Base-by-base conservation (phyloP, 1,284 basidiomycete species). In the Sanguinoderma infundibulare region DNA sequence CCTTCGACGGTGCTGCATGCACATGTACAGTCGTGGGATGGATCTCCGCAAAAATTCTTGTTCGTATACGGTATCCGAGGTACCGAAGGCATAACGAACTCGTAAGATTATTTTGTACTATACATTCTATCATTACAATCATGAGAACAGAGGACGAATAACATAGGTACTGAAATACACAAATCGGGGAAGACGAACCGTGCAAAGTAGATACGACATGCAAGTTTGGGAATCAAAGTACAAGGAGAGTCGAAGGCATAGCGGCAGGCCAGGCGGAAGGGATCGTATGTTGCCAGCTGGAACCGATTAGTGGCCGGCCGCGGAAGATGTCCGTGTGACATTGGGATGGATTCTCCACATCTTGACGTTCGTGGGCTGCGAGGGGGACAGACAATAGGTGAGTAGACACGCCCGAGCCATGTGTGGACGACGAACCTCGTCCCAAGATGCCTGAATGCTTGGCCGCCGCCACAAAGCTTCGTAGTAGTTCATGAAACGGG, bases 381-480 rank as follows among this genome's bases (percentile, higher is more conserved):
- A 30, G 20, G 39, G 26, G 46, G 9, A 22, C 38, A 42, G 26
- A 20, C 36, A 52, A 15, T 26, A 5, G 39, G 46, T 56, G 34
- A 56, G 54, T 51, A 22, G 20, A 32, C 28, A 54, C 17, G n/a
- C 36, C 36, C 36, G 26, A 20, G 42, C 34, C 47, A 28, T n/a
- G 34, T n/a, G n/a, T n/a, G n/a, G n/a, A 47, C 22, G 17, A 50
- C 70, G 22, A 51, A 76, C 75, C 71, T 65, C 62, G 53, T 77
- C 66, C 53, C 74, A 77, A 2, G 75, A 77, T 22, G 66, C 59
- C 53, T 67, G 67, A 40, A 72, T 60, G 55, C 73, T 77, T 9
- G 65, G 66, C 42, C 76, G 73, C n/a, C 67, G 68, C 60, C 72
- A 65, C 26, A 79, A 36, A 15, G 65, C 69, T 36, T 62, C 61